Evolutionary conservation across 805 yeast species (phyloP).

Genomic region (Metschnikowia cubensis): DNA sequence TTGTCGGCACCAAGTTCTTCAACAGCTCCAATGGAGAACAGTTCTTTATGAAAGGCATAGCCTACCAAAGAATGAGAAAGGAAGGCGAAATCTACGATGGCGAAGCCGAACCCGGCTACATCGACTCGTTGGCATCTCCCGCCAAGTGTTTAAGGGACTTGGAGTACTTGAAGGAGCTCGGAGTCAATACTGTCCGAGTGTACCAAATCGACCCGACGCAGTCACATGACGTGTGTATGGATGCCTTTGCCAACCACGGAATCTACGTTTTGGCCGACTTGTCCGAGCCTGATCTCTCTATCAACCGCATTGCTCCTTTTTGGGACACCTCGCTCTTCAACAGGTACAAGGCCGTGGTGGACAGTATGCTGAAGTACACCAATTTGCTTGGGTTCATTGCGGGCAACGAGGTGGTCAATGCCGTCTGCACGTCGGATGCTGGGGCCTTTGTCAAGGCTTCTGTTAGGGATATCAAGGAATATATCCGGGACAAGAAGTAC

Average conservation of each 20-base stretch:
- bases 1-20: constrained; percentile 74
- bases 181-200: constrained; percentile 77
- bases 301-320: constrained; percentile 28
- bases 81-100: constrained; percentile 27
- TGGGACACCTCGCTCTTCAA: constrained; percentile 33
- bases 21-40: constrained; percentile 68
- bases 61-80: constrained; percentile 72
- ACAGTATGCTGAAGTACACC: constrained; percentile 26
- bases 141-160: constrained; percentile 73
- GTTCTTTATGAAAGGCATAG: constrained; percentile 84
- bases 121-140: constrained; percentile 77
- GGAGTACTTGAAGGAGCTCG: constrained; percentile 64
- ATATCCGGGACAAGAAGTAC: constrained; percentile 26
- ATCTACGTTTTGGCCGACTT: constrained; percentile 36
- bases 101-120: constrained; percentile 27
- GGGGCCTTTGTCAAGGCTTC: constrained; percentile 37
- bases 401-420: constrained; percentile 39
- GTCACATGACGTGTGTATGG: constrained; percentile 30
- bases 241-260: constrained; percentile 28
- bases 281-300: constrained; percentile 34
- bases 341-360: constrained; percentile 33
- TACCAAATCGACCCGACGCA: constrained; percentile 75
- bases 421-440: constrained; percentile 23
- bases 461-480: constrained; percentile 28
- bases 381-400: constrained; percentile 39